Conservation (phyloP, 169 alveolate genomes). For the Toxoplasma gondii region DNA sequence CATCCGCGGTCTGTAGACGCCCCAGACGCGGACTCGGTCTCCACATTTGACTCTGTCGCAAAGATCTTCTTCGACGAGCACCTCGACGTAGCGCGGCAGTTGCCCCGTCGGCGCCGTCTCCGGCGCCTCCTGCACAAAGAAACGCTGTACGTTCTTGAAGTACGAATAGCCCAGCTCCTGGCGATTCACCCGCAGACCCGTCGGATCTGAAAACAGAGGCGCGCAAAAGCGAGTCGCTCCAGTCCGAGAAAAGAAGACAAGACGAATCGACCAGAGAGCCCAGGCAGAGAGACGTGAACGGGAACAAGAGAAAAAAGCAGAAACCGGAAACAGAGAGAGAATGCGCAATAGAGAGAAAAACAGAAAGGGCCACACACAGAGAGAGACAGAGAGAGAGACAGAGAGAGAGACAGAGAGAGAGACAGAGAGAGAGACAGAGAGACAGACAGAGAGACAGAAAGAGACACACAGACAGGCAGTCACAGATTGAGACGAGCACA, state of each 20-base stretch:
- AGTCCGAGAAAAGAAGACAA: background rate
- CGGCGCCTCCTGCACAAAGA: constrained; percentile 96
- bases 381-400: too few species aligned
- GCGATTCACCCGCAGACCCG: constrained; percentile 27
- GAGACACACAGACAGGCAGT: too few species aligned
- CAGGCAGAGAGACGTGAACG: background rate
- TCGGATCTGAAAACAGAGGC: constrained; percentile 19
- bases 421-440: too few species aligned
- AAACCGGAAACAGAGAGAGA: too few species aligned
- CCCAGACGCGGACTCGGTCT: constrained; percentile 95
- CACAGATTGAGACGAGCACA: too few species aligned
- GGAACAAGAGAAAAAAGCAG: too few species aligned
- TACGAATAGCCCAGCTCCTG: constrained; percentile 94
- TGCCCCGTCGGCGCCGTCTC: constrained; percentile 97
- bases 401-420: too few species aligned
- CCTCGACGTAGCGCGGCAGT: constrained; percentile 96
- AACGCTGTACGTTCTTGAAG: constrained; percentile 92
- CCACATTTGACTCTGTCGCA: constrained; percentile 93
- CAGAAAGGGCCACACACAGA: too few species aligned
- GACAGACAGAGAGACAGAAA: too few species aligned
- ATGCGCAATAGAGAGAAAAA: too few species aligned
- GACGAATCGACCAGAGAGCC: background rate
- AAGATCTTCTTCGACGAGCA: constrained; percentile 93
- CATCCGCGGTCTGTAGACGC: constrained; percentile 93
- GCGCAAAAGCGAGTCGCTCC: background rate